These are phyloP conservation scores for Volvariella surrecta DNA, from an alignment of 1,284 basidiomycete genomes.

Conservation along the genomic window DNA sequence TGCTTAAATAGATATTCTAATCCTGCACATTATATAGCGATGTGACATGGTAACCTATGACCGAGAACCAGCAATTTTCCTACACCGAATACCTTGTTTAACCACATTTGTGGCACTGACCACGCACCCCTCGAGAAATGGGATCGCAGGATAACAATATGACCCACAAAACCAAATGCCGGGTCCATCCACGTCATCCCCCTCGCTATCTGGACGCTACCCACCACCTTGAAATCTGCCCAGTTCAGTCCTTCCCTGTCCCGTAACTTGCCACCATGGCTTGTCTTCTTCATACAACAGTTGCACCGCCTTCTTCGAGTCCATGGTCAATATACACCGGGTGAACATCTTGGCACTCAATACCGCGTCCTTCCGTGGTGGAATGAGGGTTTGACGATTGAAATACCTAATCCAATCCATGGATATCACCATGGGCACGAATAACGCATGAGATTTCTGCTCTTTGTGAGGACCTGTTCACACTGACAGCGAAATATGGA, in stretches of 20 bases:
- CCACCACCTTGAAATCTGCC: conserved; percentile 46
- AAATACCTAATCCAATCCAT: conserved; percentile 25
- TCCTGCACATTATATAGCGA: conserved; percentile 5
- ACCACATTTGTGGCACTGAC: conserved; percentile 49
- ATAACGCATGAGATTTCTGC: no score
- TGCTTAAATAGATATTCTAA: conserved; percentile 18
- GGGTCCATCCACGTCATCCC: conserved; percentile 18
- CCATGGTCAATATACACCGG: conserved; percentile 46
- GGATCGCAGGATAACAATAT: conserved; percentile 51
- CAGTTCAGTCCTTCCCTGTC: conserved; percentile 24
- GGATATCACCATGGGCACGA: no score
- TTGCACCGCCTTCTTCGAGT: conserved; percentile 40
- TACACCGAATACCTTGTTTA: conserved; percentile 33
- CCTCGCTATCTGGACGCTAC: conserved; percentile 14
- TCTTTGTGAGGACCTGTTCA: no score
- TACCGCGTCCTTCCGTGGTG: conserved; percentile 36
- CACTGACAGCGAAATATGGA: no score
- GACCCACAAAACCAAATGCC: conserved; percentile 54
- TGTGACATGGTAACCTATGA: neutral
- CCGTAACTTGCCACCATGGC: conserved; percentile 27
- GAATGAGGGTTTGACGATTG: conserved; percentile 69
- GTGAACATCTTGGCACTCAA: conserved; percentile 53
- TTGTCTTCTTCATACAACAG: conserved; percentile 29
- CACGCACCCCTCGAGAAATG: conserved; percentile 59
- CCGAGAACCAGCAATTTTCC: conserved; percentile 8